Conservation (phyloP, 1,284 basidiomycete genomes). For the Ganoderma resinaceum region DNA sequence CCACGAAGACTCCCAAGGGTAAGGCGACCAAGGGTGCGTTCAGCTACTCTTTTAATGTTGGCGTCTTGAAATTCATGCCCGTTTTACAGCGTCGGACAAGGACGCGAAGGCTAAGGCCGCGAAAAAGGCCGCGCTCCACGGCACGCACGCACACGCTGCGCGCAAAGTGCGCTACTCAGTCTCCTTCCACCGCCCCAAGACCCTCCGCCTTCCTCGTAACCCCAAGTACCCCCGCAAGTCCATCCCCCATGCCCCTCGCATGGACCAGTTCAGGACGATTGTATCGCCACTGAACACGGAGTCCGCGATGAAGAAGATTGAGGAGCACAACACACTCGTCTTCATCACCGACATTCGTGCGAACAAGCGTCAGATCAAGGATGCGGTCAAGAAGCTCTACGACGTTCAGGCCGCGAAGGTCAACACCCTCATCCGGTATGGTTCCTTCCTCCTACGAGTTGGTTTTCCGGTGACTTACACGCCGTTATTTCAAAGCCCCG, state of each 20-base stretch:
- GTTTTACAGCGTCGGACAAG: slow-evolving; percentile 39
- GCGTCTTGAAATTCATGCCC: slow-evolving; percentile 8
- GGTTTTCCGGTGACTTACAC: slow-evolving; percentile 5
- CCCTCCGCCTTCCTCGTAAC: slow-evolving; percentile 83
- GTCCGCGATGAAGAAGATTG: slow-evolving; percentile 97
- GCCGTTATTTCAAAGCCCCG: slow-evolving; percentile 69
- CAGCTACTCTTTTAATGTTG: neutral
- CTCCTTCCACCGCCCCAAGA: slow-evolving; percentile 97
- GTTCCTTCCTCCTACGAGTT: neutral
- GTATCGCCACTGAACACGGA: slow-evolving; percentile 89
- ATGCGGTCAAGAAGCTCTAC: slow-evolving; percentile 99
- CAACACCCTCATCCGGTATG: slow-evolving; percentile 97
- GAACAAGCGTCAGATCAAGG: slow-evolving; percentile 99
- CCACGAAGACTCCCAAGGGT: slow-evolving; percentile 68
- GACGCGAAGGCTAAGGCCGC: slow-evolving; percentile 91
- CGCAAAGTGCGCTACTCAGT: slow-evolving; percentile 90
- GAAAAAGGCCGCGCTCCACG: slow-evolving; percentile 97
- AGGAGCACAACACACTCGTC: slow-evolving; percentile 99
- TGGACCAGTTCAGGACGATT: slow-evolving; percentile 98
- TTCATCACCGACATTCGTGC: slow-evolving; percentile 95
- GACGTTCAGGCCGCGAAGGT: slow-evolving; percentile 96
- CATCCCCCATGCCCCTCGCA: slow-evolving; percentile 92
- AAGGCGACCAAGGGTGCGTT: slow-evolving; percentile 63
- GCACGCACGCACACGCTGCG: slow-evolving; percentile 75
- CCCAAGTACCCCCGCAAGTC: slow-evolving; percentile 97